phyloP scores from a whole-genome alignment of 2,329 filamentous ascomycete genomes.

The Erysiphe pulchra region DNA sequence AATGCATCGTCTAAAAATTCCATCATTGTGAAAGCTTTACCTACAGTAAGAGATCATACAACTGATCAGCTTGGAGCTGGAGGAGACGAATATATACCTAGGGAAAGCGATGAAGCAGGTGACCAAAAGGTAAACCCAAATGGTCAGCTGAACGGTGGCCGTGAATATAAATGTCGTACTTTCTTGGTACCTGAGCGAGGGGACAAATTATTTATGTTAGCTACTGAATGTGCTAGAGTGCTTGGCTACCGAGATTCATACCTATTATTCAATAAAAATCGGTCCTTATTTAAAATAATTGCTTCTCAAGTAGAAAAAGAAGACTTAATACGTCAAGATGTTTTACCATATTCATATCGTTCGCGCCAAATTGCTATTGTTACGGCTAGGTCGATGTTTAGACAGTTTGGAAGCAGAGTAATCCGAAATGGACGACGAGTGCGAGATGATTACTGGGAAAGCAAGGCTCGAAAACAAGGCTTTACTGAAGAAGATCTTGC shows the following conservation, averaged over 20 bases:
- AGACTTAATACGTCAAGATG: constrained; percentile 81
- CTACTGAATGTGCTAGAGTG: constrained; percentile 86
- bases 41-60: constrained; percentile 88
- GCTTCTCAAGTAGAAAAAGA: constrained; percentile 91
- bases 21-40: constrained; percentile 81
- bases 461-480: constrained; percentile 86
- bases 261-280: constrained; percentile 92
- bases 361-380: constrained; percentile 98
- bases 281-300: constrained; percentile 92
- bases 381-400: constrained; percentile 92
- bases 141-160: constrained; percentile 55
- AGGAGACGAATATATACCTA: constrained; percentile 81
- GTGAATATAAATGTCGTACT: constrained; percentile 78
- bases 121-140: constrained; percentile 80
- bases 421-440: constrained; percentile 76
- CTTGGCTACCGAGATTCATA: constrained; percentile 95
- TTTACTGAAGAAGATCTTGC: constrained; percentile 93
- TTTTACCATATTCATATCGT: constrained; percentile 87
- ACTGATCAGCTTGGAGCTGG: constrained; percentile 79
- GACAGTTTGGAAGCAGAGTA: constrained; percentile 87
- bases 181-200: constrained; percentile 80
- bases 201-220: constrained; percentile 93
- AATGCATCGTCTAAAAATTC: constrained; percentile 63
- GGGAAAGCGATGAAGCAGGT: constrained; percentile 76
- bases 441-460: constrained; percentile 96